Evolutionary conservation across 805 yeast genomes (phyloP), one percentile per base, ranked within the genome.

Genomic region (Myxozyma lipomycoides): DNA sequence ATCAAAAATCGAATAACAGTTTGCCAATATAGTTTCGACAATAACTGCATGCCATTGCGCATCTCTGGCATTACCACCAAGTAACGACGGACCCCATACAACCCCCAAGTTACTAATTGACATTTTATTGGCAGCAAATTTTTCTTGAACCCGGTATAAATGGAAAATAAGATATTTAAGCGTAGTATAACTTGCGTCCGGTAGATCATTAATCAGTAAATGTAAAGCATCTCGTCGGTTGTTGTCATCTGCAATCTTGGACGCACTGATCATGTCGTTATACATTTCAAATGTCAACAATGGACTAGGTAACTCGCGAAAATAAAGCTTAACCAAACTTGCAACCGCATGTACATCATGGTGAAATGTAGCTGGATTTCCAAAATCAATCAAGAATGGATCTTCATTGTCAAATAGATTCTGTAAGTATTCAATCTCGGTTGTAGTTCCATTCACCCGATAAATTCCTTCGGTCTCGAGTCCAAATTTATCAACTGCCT

Each of bases 131-230:
- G 69, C 60, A 19, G 74, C 74, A 62, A 82, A 83, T 49, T 81
- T 74, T 25, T 77, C 76, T 35, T 83, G 79, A 12, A 93, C 82
- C 49, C 83, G 78, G 55, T 83, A 81, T 55, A 93, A 77, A 67
- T 93, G 99, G 75, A 91, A 87, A 1, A 90, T 72, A 58, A 93
- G 71, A 32, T 87, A 81, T 58, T 97, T 74, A 60, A 93, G 74
- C 0, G 98, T 90, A 74, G 95, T 90, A 67, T 93, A 93, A 51
- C 91, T 88, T 1, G 95, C 93, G 69, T 93, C 98, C 0, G 97
- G 96, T 48, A 93, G 75, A 59, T 86, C 85, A 71, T 84, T 93
- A 41, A 93, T 86, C 52, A 87, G 77, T 40, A 88, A 86, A 67
- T 93, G 98, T 61, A 93, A 74, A 26, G 74, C 74, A 63, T 88